A percentile compares a stretch with the other conserved stretches of the same genome.
phyloP scores from a whole-genome alignment of 2,329 filamentous ascomycete species.

The Calonectria hongkongensis region DNA sequence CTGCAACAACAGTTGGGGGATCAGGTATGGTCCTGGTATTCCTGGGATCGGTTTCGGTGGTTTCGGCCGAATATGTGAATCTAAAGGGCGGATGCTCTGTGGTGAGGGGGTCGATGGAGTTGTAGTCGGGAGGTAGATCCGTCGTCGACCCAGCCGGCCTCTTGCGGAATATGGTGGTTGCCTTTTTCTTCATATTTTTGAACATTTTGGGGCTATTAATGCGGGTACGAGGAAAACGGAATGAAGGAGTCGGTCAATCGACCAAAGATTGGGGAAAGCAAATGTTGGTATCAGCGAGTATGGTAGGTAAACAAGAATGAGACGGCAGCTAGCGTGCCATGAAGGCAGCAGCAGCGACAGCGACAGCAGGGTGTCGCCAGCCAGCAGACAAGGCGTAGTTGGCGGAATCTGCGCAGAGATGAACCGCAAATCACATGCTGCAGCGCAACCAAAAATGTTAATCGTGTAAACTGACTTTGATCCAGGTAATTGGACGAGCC shows the following conservation, averaged over 20 bases:
- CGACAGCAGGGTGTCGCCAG: background rate
- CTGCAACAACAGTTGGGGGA: conserved; percentile 21
- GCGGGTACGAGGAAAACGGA: background rate
- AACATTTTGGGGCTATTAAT: conserved; percentile 50
- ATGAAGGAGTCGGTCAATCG: background rate
- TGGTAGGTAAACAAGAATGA: background rate
- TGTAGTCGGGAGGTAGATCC: conserved; percentile 38
- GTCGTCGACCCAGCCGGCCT: conserved; percentile 41
- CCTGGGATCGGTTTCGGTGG: conserved; percentile 16
- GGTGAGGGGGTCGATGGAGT: conserved; percentile 19
- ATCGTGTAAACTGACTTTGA: background rate
- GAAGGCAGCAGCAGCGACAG: background rate
- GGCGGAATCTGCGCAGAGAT: background rate
- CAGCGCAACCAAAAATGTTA: background rate
- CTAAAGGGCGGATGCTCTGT: conserved; percentile 26
- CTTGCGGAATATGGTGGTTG: conserved; percentile 50
- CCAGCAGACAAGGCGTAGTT: background rate
- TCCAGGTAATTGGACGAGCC: background rate
- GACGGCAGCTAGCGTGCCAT: conserved; percentile 8
- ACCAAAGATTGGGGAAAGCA: background rate
- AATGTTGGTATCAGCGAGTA: background rate
- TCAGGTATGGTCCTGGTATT: conserved; percentile 1
- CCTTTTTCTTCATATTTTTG: conserved; percentile 50
- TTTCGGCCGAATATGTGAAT: conserved; percentile 31
- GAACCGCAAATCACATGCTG: conserved; percentile 18